Base-by-base conservation (phyloP, 139 green algal species). In the Edaphochlamys debaryana region DNA sequence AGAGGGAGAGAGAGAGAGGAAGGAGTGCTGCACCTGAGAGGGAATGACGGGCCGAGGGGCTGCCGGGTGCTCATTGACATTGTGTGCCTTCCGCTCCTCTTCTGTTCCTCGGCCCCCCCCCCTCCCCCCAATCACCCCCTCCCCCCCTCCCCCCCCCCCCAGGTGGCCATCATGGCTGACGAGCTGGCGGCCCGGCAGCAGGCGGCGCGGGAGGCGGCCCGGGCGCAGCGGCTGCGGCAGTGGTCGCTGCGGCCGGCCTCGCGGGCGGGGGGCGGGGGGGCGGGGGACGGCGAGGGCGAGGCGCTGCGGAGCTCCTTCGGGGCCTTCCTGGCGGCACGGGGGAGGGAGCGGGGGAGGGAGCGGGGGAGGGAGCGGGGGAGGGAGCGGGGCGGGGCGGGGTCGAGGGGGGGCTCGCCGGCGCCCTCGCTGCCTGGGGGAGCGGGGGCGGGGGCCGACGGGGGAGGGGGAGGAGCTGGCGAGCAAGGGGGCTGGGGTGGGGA, bases 131-230 rank as follows among this genome's bases (percentile, higher is more conserved):
- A n/a, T 63, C 29, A n/a, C n/a, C 29, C 42, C 23, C 67, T 56
- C 22, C 67, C 23, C 38, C 22, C 29, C 22, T 29, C 5, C 68
- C 23, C 41, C 29, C 42, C 4, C 42, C 27, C 42, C 7, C 75
- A 81, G 75, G 75, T 81, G 0, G 40, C 75, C 60, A 48, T 72
- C 15, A 81, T 81, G 75, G 60, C 75, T 2, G 75, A 81, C 19
- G 75, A 81, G 75, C 75, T 81, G 40, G 20, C 37, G 29, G 30
- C 62, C 40, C 56, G 75, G 30, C 75, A 72, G 75, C 30, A 40
- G 15, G 40, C 71, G 41, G 30, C 62, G 60, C 75, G 75, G 8
- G 17, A 9, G 19, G 20, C 56, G 20, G 75, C 41, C 29, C 34
- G 36, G 60, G 2, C 42, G 42, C 38, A 48, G 41, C 60, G 60